phyloP scores from a whole-genome alignment of 352 stramenopile genomes.

The Phytophthora boehmeriae region DNA sequence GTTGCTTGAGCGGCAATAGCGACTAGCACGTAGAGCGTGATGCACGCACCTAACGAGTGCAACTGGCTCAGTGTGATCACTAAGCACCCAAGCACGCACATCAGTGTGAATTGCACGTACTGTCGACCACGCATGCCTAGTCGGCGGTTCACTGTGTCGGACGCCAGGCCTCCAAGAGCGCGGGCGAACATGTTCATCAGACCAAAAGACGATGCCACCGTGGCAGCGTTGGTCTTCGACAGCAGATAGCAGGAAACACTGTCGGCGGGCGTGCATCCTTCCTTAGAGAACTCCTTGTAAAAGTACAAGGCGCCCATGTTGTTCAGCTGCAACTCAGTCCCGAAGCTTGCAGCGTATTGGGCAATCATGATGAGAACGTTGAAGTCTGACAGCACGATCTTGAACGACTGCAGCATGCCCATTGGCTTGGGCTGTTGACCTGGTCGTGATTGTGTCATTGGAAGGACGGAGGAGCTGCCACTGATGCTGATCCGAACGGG shows the following conservation, averaged over 20 bases:
- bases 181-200: slow-evolving; percentile 95
- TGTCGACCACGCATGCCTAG: slow-evolving; percentile 92
- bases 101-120: slow-evolving; percentile 77
- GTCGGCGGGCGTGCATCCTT: slow-evolving; percentile 40
- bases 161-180: slow-evolving; percentile 85
- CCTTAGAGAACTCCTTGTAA: slow-evolving; percentile 85
- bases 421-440: slow-evolving; percentile 24
- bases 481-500: slow-evolving; percentile 32
- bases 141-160: slow-evolving; percentile 82
- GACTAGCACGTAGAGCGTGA: slow-evolving; percentile 92
- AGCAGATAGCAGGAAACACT: slow-evolving; percentile 44
- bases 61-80: slow-evolving; percentile 90
- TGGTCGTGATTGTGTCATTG: slow-evolving; percentile 27
- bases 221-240: slow-evolving; percentile 70
- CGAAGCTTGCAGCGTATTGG: slow-evolving; percentile 95
- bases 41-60: slow-evolving; percentile 66
- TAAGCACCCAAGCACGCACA: slow-evolving; percentile 78
- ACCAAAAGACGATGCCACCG: slow-evolving; percentile 92
- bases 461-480: slow-evolving; percentile 24
- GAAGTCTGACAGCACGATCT: slow-evolving; percentile 72
- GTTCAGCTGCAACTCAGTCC: slow-evolving; percentile 96
- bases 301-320: slow-evolving; percentile 96
- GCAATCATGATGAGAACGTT: slow-evolving; percentile 94
- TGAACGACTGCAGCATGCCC: slow-evolving; percentile 44
- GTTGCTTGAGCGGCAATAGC: slow-evolving; percentile 91